Evolutionary conservation across 2,329 filamentous ascomycete species (phyloP).

Genomic region (Cryphonectria japonica): DNA sequence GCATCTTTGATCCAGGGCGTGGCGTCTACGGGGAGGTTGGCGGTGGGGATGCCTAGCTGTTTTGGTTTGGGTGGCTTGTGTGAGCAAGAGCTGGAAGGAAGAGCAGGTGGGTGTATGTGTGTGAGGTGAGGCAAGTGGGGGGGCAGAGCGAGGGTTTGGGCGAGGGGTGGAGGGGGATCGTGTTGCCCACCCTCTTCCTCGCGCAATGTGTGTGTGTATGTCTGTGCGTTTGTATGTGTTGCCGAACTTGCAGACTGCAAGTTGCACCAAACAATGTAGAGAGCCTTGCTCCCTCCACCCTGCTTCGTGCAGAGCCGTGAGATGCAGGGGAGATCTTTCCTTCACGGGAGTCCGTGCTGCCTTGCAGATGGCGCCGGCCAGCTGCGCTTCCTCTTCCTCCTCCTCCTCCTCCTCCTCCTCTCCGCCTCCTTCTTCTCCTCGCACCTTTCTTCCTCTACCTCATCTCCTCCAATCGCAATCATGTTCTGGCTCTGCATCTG

Average conservation of each 20-base stretch:
- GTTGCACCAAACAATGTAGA: background rate
- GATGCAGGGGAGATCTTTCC: background rate
- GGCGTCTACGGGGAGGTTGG: constrained; percentile 81
- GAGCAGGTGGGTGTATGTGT: constrained; percentile 4
- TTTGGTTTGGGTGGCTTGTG: background rate
- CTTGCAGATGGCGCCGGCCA: background rate
- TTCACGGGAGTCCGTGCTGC: background rate
- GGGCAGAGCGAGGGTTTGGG: constrained; percentile 14
- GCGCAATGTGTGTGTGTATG: too few species aligned
- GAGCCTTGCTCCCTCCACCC: background rate
- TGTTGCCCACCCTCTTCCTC: background rate
- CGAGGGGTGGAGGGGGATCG: constrained; percentile 16
- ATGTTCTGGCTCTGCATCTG: constrained; percentile 6
- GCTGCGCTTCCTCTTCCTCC: background rate
- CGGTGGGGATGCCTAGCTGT: constrained; percentile 92
- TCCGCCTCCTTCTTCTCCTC: constrained; percentile 2
- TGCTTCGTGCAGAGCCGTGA: background rate
- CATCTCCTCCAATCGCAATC: background rate
- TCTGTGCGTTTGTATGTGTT: constrained; percentile 4
- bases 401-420: background rate
- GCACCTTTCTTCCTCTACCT: background rate
- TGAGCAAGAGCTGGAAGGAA: constrained; percentile 6
- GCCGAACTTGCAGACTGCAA: constrained; percentile 8
- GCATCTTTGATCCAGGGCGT: constrained; percentile 65
- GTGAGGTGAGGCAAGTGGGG: background rate